These are phyloP conservation scores for Endoconidiophora laricicola DNA, from an alignment of 2,329 filamentous ascomycete species.

Conservation along the genomic window DNA sequence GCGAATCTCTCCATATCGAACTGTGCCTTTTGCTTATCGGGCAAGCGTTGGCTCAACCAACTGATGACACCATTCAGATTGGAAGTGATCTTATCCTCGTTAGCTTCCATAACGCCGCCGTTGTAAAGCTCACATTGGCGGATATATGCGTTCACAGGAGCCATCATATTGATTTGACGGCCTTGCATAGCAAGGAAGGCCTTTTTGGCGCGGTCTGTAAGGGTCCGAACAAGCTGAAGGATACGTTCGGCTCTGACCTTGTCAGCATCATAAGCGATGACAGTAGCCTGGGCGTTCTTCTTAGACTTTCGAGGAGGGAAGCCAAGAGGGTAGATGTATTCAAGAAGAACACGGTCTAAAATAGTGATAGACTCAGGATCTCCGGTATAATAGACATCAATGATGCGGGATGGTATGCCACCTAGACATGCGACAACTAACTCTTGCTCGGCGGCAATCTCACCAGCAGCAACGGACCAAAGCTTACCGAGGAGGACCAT, in stretches of 20 bases:
- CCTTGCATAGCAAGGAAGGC: slow-evolving; percentile 79
- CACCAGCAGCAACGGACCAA: slow-evolving; percentile 84
- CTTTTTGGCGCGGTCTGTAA: slow-evolving; percentile 63
- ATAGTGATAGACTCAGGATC: slow-evolving; percentile 72
- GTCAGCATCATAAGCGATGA: slow-evolving; percentile 38
- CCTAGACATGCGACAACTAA: slow-evolving; percentile 57
- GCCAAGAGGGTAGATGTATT: slow-evolving; percentile 73
- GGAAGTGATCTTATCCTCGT: slow-evolving; percentile 50
- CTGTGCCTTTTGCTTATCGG: slow-evolving; percentile 54
- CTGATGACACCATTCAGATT: slow-evolving; percentile 58
- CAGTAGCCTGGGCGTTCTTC: slow-evolving; percentile 38
- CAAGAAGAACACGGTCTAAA: slow-evolving; percentile 70
- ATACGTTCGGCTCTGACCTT: slow-evolving; percentile 72
- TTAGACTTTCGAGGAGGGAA: slow-evolving; percentile 58
- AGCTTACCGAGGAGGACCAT: slow-evolving; percentile 72
- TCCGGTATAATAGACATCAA: slow-evolving; percentile 81
- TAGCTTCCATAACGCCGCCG: slow-evolving; percentile 62
- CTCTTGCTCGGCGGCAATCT: slow-evolving; percentile 71
- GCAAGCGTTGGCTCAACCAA: slow-evolving; percentile 57
- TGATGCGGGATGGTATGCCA: slow-evolving; percentile 67
- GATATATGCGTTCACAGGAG: slow-evolving; percentile 59
- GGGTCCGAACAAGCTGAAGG: slow-evolving; percentile 59
- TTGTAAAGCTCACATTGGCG: slow-evolving; percentile 81
- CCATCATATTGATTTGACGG: slow-evolving; percentile 58
- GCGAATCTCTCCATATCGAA: slow-evolving; percentile 80